phyloP scores from a whole-genome alignment of 805 yeast genomes.

The Wickerhamomyces bovis region DNA sequence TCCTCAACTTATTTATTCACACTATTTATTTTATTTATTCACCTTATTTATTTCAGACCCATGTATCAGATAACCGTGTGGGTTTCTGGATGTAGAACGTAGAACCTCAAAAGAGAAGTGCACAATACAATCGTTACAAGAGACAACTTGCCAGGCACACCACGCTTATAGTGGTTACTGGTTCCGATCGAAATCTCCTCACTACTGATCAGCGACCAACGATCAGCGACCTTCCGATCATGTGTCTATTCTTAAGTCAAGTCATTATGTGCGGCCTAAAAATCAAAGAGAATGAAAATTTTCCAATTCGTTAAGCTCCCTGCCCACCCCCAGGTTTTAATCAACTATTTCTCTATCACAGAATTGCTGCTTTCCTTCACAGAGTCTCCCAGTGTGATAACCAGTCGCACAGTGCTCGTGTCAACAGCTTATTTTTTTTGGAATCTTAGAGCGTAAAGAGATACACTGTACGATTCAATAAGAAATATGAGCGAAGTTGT shows the following conservation, averaged over 20 bases:
- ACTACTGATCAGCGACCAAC: too few species aligned
- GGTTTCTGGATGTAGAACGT: too few species aligned
- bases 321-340: not conserved
- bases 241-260: too few species aligned
- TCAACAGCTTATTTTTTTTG: not conserved
- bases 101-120: too few species aligned
- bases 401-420: not conserved
- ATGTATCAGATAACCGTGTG: too few species aligned
- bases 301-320: not conserved
- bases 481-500: not conserved
- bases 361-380: not conserved
- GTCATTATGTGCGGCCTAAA: not conserved
- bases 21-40: conserved; percentile 2
- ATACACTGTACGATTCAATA: too few species aligned
- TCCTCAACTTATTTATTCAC: not conserved
- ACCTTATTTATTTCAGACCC: not conserved
- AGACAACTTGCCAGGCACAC: too few species aligned
- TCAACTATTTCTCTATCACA: not conserved
- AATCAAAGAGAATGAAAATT: not conserved
- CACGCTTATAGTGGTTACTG: too few species aligned
- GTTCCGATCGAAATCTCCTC: too few species aligned
- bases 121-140: too few species aligned
- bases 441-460: too few species aligned
- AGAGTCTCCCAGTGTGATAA: not conserved
- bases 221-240: too few species aligned